Evolutionary conservation across 345 rosid genomes (phyloP).

Genomic region (Salix purpurea): DNA sequence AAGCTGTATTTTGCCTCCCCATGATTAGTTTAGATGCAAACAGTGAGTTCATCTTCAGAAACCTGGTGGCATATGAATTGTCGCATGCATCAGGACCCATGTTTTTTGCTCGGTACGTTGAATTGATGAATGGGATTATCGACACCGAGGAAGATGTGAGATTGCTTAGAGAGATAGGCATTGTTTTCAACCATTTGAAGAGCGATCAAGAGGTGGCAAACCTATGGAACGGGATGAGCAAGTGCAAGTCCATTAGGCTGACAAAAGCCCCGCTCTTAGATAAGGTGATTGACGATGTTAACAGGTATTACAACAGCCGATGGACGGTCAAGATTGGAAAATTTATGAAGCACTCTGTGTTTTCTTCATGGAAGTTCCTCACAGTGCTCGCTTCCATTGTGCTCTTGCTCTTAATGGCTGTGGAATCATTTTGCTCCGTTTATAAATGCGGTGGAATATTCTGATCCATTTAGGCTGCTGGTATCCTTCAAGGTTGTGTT

Average conservation of each 20-base stretch:
- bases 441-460: slow-evolving; percentile 18
- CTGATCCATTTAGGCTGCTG: too few species aligned
- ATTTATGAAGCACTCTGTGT: slow-evolving; percentile 39
- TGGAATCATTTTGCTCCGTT: slow-evolving; percentile 46
- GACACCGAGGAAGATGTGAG: slow-evolving; percentile 62
- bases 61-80: slow-evolving; percentile 74
- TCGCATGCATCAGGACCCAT: slow-evolving; percentile 51
- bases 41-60: slow-evolving; percentile 57
- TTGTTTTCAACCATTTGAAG: slow-evolving; percentile 53
- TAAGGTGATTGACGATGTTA: slow-evolving; percentile 68
- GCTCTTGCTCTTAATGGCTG: slow-evolving; percentile 43
- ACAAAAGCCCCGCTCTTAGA: slow-evolving; percentile 61
- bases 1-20: slow-evolving; percentile 44
- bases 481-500: too few species aligned
- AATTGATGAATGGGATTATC: slow-evolving; percentile 72
- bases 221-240: slow-evolving; percentile 82
- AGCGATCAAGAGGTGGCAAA: slow-evolving; percentile 63
- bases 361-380: slow-evolving; percentile 62
- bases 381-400: slow-evolving; percentile 43
- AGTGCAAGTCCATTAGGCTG: slow-evolving; percentile 43
- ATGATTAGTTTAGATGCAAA: slow-evolving; percentile 48
- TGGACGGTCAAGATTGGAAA: slow-evolving; percentile 51
- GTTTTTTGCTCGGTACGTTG: slow-evolving; percentile 64
- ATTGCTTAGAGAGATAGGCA: slow-evolving; percentile 61
- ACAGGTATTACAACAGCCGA: slow-evolving; percentile 45